These are phyloP conservation scores for Plasmodium malariae DNA, from an alignment of 169 alveolate species.

Conservation along the genomic window DNA sequence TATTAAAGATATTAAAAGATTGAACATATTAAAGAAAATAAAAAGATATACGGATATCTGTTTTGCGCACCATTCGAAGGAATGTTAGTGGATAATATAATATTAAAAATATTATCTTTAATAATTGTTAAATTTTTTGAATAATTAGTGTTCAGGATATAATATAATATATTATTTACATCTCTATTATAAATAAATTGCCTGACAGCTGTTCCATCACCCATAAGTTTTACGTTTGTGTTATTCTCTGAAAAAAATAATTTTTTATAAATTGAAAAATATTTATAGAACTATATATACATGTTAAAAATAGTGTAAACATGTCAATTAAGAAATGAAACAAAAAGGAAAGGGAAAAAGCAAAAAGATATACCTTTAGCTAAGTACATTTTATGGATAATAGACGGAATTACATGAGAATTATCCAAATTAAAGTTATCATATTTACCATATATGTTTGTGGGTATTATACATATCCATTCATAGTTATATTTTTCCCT, in stretches of 20 bases:
- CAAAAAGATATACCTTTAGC: conserved; percentile 55
- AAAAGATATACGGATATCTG: background rate
- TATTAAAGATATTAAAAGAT: no score
- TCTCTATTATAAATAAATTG: conserved; percentile 73
- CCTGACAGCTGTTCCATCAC: conserved; percentile 57
- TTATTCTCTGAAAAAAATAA: conserved; percentile 32
- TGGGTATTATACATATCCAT: conserved; percentile 76
- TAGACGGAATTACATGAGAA: conserved; percentile 67
- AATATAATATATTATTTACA: conserved; percentile 37
- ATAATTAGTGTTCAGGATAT: conserved; percentile 62
- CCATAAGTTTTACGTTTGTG: conserved; percentile 50
- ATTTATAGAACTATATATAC: background rate
- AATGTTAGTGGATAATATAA: conserved; percentile 63
- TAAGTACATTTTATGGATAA: conserved; percentile 74
- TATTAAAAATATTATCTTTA: conserved; percentile 61
- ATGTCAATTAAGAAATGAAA: background rate
- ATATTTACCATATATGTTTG: conserved; percentile 73
- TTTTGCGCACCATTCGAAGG: conserved; percentile 63
- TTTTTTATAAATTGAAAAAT: background rate
- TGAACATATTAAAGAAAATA: background rate
- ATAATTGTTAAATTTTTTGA: conserved; percentile 54
- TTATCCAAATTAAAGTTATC: conserved; percentile 54
- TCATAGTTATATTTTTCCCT: conserved; percentile 75
- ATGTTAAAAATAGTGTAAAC: background rate
- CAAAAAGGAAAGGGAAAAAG: background rate